Base-by-base conservation (phyloP, 176 grass and related monocot genomes). In the Lolium perenne region DNA sequence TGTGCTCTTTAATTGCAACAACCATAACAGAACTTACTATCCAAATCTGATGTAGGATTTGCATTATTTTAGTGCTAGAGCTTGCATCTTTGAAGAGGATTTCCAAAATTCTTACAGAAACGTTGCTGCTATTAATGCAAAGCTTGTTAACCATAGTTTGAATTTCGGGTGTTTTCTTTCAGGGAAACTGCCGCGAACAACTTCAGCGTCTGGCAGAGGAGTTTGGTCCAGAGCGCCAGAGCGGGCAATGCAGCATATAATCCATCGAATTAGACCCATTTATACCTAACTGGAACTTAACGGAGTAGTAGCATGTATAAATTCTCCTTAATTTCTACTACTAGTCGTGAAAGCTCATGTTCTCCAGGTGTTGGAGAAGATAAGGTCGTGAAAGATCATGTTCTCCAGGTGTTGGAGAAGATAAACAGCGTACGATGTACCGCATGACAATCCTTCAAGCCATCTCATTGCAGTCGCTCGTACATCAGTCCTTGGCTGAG, bases 121-220 rank as follows among this genome's bases (percentile, higher is more conserved):
- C 2, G 8, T 14, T 64, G 62, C 12, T 65, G 62, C 62, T 65
- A 35, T 7, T 16, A 14, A 65, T 32, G 62, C 62, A 65, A 46
- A 23, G 43, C 22, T 74, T 74, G 5, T 64, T 80, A 68, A 80
- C 9, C 3, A 21, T 21, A 51, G 10, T 82, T 86, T 60, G 35
- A 26, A 78, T 86, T 91, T 77, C 82, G 95, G 94, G 97, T 95
- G 61, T 98, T 94, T 79, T 95, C 97, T 1, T 95, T 98, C 64
- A 89, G 94, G 94, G 93, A 98, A 89, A 91, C 96, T 65, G 96
- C 91, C 3, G 91, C 91, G 17, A 95, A 94, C 84, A 98, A 98
- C 65, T 92, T 98, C 41, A 95, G 86, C 93, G 96, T 16, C 82
- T 98, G 23, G 91, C 95, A 21, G 95, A 98, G 89, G 95, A 94